phyloP scores from a whole-genome alignment of 176 grass and related monocot species.

The Chrysopogon serrulatus region DNA sequence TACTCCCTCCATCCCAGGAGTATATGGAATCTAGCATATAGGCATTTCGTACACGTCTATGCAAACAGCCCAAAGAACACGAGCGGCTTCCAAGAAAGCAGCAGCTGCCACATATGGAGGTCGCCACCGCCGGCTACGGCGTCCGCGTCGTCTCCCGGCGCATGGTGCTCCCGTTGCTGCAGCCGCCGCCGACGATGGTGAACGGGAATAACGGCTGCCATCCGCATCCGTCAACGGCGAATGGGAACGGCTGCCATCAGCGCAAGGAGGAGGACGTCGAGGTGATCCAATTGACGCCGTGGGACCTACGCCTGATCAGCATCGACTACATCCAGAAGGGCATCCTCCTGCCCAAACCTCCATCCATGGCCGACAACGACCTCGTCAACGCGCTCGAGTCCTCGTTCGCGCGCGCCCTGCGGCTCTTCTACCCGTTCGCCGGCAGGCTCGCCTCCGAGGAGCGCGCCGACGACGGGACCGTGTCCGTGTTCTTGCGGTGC shows the following conservation, averaged over 20 bases:
- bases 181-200: no score
- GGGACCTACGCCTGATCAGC: background rate
- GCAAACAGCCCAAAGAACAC: no score
- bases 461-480: background rate
- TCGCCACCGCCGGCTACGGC: background rate
- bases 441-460: background rate
- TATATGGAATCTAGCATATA: no score
- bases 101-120: no score
- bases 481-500: background rate
- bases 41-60: no score
- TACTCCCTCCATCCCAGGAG: no score
- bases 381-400: background rate
- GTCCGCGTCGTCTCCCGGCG: background rate
- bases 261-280: background rate
- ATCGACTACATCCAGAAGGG: no score
- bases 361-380: background rate
- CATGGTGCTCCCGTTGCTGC: background rate
- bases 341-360: background rate
- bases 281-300: background rate
- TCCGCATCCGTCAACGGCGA: no score
- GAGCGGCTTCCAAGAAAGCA: no score
- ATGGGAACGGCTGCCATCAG: no score
- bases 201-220: no score
- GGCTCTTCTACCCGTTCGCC: slow-evolving; percentile 30
- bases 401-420: slow-evolving; percentile 21